Conservation (phyloP, 441 rosid genomes). For the Manihot esculenta region DNA sequence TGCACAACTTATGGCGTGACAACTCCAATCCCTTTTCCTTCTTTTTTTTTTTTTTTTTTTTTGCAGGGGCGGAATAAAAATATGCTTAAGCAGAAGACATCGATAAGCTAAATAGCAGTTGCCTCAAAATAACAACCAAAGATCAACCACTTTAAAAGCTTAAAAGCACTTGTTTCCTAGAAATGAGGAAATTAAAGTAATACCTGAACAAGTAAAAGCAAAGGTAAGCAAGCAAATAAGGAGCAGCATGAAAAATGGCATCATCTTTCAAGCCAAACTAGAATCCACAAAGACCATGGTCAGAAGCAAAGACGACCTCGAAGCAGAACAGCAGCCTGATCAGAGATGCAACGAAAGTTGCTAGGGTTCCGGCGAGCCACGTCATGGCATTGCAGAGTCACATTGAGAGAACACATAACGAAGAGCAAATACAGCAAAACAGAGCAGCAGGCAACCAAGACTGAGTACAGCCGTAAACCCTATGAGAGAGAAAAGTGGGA, state of each 20-base stretch:
- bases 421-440: background rate
- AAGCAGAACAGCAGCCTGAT: slow-evolving; percentile 21
- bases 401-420: slow-evolving; percentile 27
- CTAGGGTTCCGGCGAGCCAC: slow-evolving; percentile 26
- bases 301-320: slow-evolving; percentile 29
- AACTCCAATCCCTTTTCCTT: background rate
- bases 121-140: background rate
- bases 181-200: background rate
- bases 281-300: slow-evolving; percentile 42
- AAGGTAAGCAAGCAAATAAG: slow-evolving; percentile 42
- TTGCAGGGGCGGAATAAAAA: background rate
- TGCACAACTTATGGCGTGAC: background rate
- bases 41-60: too few species aligned
- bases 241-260: slow-evolving; percentile 40
- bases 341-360: slow-evolving; percentile 27
- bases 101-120: background rate
- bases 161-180: slow-evolving; percentile 10
- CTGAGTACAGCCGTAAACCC: slow-evolving; percentile 35
- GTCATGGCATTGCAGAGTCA: slow-evolving; percentile 32
- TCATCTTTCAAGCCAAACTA: slow-evolving; percentile 43
- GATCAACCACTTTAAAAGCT: background rate
- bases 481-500: slow-evolving; percentile 36
- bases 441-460: background rate
- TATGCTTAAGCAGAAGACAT: background rate
- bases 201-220: slow-evolving; percentile 54